phyloP scores from a whole-genome alignment of 202 grass and related monocot species.

The Miscanthus sacchariflorus region DNA sequence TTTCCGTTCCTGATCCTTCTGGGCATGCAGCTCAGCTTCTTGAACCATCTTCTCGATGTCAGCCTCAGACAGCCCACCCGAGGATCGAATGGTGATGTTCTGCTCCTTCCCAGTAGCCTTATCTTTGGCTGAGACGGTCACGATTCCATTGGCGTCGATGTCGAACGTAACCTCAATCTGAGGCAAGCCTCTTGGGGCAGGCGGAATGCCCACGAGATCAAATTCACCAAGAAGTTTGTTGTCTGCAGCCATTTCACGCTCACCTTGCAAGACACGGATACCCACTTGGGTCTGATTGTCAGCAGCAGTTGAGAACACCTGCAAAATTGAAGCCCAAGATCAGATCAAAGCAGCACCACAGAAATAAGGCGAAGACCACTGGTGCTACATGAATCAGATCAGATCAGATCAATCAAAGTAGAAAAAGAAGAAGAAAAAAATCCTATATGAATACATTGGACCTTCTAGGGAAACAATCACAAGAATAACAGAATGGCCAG shows the following conservation, averaged over 20 bases:
- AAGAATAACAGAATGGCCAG: neutral
- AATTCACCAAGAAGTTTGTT: constrained; percentile 81
- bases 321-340: neutral
- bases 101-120: constrained; percentile 75
- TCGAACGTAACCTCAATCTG: constrained; percentile 82
- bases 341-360: neutral
- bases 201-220: constrained; percentile 72
- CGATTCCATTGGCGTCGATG: constrained; percentile 80
- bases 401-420: neutral
- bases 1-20: constrained; percentile 80
- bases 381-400: neutral
- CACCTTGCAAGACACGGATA: constrained; percentile 76
- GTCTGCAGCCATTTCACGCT: constrained; percentile 75
- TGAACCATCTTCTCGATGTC: constrained; percentile 79
- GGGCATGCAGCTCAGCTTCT: constrained; percentile 74
- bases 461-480: neutral
- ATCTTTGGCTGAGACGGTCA: constrained; percentile 73
- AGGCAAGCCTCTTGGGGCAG: constrained; percentile 69
- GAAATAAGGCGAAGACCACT: neutral
- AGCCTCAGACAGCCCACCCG: constrained; percentile 70
- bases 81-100: constrained; percentile 74
- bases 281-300: constrained; percentile 85
- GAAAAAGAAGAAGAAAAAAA: neutral
- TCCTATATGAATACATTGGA: neutral
- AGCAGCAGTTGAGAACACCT: constrained; percentile 79